Evolutionary conservation across 805 yeast species (phyloP).

Genomic region (Wickerhamomyces silvicola): DNA sequence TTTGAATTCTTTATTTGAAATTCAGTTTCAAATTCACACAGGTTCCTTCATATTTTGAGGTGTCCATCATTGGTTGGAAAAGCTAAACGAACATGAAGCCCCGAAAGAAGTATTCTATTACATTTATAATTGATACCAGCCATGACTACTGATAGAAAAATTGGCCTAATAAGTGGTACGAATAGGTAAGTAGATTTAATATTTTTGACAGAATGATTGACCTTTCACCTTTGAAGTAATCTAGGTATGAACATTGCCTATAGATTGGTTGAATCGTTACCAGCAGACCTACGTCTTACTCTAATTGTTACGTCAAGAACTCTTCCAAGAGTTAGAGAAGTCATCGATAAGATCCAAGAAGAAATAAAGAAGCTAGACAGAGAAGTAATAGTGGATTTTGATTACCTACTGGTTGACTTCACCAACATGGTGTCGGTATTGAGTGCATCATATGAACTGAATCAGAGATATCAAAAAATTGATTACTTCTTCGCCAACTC

Average conservation of each 20-base stretch:
- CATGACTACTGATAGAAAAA: constrained; percentile 20
- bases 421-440: constrained; percentile 81
- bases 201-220: neutral
- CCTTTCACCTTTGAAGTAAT: constrained; percentile 36
- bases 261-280: constrained; percentile 59
- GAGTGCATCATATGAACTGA: constrained; percentile 65
- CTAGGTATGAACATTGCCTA: constrained; percentile 84
- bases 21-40: too few species aligned
- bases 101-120: too few species aligned
- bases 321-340: constrained; percentile 74
- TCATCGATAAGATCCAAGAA: constrained; percentile 50
- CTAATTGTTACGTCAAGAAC: constrained; percentile 87
- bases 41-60: too few species aligned
- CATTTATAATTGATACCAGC: too few species aligned
- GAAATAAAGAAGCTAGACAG: constrained; percentile 37
- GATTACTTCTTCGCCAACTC: constrained; percentile 84
- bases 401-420: constrained; percentile 85
- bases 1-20: too few species aligned
- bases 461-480: constrained; percentile 54
- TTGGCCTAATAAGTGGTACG: constrained; percentile 42
- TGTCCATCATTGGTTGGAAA: too few species aligned
- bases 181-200: constrained; percentile 31
- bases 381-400: constrained; percentile 65
- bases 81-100: too few species aligned
- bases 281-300: constrained; percentile 53